A percentile compares a stretch with the other conserved stretches of the same genome.
These are phyloP conservation scores for Arthrobotrys iridis DNA, from an alignment of 2,329 filamentous ascomycete species.

Conservation along the genomic window DNA sequence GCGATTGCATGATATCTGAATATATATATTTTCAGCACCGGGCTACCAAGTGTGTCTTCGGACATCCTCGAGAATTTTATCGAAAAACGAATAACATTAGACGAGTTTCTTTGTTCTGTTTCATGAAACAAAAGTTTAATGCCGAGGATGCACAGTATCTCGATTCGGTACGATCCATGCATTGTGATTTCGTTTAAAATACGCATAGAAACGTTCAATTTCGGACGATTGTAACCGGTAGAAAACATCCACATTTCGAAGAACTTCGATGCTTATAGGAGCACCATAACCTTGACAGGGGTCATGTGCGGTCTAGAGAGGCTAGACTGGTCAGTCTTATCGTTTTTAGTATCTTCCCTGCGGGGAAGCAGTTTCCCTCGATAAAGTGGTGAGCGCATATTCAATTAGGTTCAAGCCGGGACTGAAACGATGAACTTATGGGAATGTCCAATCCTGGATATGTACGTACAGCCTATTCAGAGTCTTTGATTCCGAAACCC, in stretches of 20 bases:
- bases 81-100: not conserved
- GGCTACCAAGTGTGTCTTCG: not conserved
- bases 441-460: slow-evolving; percentile 31
- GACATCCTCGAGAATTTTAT: not conserved
- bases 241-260: too few species aligned
- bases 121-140: not conserved
- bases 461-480: slow-evolving; percentile 9
- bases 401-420: not conserved
- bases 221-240: too few species aligned
- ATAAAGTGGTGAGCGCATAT: not conserved
- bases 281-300: not conserved
- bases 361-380: slow-evolving; percentile 9
- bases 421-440: slow-evolving; percentile 9
- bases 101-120: not conserved
- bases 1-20: slow-evolving; percentile 4
- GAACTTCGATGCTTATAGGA: slow-evolving; percentile 15
- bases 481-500: slow-evolving; percentile 35
- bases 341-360: not conserved
- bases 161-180: not conserved
- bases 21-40: not conserved
- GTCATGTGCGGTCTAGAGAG: not conserved
- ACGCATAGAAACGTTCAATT: too few species aligned
- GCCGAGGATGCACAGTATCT: not conserved
- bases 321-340: not conserved
- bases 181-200: not conserved